Evolutionary conservation across 306 rosid genomes (phyloP).

Genomic region (Luffa aegyptiaca): DNA sequence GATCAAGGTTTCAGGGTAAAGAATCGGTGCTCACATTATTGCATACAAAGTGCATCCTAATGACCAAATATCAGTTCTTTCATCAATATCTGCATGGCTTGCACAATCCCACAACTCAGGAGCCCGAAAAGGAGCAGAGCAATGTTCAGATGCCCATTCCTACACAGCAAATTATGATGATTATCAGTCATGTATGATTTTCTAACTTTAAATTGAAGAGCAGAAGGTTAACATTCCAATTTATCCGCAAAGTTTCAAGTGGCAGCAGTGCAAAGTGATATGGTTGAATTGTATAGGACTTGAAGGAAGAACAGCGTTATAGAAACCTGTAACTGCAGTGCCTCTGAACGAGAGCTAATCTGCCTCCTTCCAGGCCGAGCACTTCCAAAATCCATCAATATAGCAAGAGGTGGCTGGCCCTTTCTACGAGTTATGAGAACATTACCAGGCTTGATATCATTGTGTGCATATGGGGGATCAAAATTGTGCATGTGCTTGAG

Average conservation of each 20-base stretch:
- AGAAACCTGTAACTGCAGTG: conserved; percentile 87
- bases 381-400: conserved; percentile 98
- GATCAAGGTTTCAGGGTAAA: conserved; percentile 1
- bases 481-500: conserved; percentile 91
- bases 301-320: neutral
- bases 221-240: neutral
- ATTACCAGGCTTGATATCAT: conserved; percentile 96
- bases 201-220: neutral
- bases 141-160: conserved; percentile 99
- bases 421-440: conserved; percentile 69
- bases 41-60: conserved; percentile 97
- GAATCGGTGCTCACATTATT: conserved; percentile 59
- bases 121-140: conserved; percentile 95
- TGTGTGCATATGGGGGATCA: conserved; percentile 94
- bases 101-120: conserved; percentile 99
- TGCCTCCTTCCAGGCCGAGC: conserved; percentile 83
- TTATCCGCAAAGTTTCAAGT: neutral
- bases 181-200: conserved; percentile 8
- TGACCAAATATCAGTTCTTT: conserved; percentile 96
- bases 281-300: neutral
- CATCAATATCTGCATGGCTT: conserved; percentile 74
- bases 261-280: neutral
- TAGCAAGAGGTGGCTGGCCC: conserved; percentile 80
- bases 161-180: conserved; percentile 27
- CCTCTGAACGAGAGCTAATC: conserved; percentile 73